Base-by-base conservation (phyloP, 768 basidiomycete species). In the Leucocoprinus sp. region DNA sequence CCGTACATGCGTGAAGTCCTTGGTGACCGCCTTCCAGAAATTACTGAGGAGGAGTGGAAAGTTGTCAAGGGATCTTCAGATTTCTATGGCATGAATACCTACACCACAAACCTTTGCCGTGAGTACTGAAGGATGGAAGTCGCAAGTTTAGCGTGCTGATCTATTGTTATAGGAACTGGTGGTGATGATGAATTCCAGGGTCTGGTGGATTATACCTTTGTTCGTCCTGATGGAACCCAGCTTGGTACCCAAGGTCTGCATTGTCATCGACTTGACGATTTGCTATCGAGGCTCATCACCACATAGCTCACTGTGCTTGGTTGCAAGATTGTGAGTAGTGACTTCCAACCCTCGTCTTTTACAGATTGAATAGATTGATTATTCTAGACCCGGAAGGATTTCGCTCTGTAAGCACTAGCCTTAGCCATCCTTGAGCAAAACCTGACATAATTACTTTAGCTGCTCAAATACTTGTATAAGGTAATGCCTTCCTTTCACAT, bases 1-100 rank as follows among this genome's bases (percentile, higher is more conserved):
- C 60, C 62, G 0, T 71, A 72, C 53, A 73, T 83, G 65, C 64
- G 72, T 18, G 66, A 71, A 43, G 71, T 80, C 18, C 68, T 78
- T 41, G 73, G 74, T 11, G 68, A 74, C 45, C 73, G 78, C n/a
- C 71, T 82, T 36, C 75, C 77, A 0, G 67, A 69, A 34, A 79
- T 76, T 54, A 76, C 78, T 1, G 55, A 65, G 5, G 78, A 76
- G 24, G 80, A 84, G 52, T 55, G 72, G 50, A 64, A 63, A 0
- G 54, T 83, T 26, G 77, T 83, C 29, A 74, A 76, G 43, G 76
- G 75, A 36, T 82, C 78, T 2, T 79, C 80, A 1, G 82, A 81
- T 57, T 84, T 82, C 60, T 82, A 81, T 55, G 81, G 80, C 24
- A 75, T 82, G 73, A 83, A 82, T 59, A 80, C 81, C 0, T 83